Base-by-base conservation (phyloP, 805 yeast genomes). In the Zygosaccharomyces kombuchaensis region DNA sequence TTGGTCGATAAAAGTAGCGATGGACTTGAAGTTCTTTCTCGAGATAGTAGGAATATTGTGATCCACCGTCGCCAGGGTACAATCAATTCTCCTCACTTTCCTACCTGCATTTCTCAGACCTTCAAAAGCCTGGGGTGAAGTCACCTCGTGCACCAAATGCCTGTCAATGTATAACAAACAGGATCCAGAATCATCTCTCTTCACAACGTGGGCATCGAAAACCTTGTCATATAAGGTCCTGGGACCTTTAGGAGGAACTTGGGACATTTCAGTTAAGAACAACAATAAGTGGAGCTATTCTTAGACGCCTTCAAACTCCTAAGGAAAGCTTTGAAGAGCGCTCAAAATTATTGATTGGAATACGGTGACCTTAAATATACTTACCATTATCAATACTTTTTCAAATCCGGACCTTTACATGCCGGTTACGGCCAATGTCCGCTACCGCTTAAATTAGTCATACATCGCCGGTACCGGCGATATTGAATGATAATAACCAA, bases 91-190 rank as follows among this genome's bases (percentile, higher is more conserved):
- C 75, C 99, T 84, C 44, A 93, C 96, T 48, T 68, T 66, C 74
- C 99, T 83, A 39, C 84, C 87, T 12, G 97, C 96, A 60, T 81
- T 84, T 53, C 75, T 78, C 59, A 93, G 77, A 41, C 99, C 99
- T 72, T 93, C 99, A 63, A 93, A 93, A 9, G 99, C 99, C 70
- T 93, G 99, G 29, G 99, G 99, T 23, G 98, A 91, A 1, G 99
- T 93, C 43, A 93, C 99, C 72, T 93, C 99, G 68, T 93, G 99
- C 41, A 93, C 96, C 56, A 93, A 75, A 69, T 93, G 99, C 71
- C 99, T 87, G 71, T 93, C 99, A 49, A 93, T 91, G 69, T 87
- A 93, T 50, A 93, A 70, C 52, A 93, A 75, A 63, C 78, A 84
- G 16, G 96, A 89, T 22, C 95, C 95, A 29, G 87, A 79, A 44